Percentiles rank a stretch among this genome's conserved stretches.
phyloP scores from a whole-genome alignment of 805 yeast genomes.

The Saccharomycopsis sp. region DNA sequence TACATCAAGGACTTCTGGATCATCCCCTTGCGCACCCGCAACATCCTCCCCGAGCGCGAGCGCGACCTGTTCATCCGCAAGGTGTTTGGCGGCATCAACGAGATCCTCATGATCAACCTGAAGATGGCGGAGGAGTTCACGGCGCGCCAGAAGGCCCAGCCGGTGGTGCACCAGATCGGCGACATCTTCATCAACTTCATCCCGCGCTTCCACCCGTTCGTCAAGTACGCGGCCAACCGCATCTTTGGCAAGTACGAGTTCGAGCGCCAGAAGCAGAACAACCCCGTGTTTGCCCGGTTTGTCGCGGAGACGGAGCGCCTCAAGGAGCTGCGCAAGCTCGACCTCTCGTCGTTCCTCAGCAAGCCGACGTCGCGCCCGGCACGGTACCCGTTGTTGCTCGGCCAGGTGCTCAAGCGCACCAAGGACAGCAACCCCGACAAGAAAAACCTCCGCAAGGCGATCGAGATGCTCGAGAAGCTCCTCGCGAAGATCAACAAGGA shows the following conservation, averaged over 20 bases:
- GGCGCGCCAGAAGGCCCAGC: slow-evolving; percentile 76
- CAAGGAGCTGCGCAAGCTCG: slow-evolving; percentile 82
- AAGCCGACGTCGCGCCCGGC: slow-evolving; percentile 97
- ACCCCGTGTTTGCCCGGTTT: slow-evolving; percentile 87
- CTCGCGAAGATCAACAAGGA: slow-evolving; percentile 72
- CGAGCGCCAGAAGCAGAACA: slow-evolving; percentile 86
- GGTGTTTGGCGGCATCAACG: slow-evolving; percentile 85
- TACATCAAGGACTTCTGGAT: slow-evolving; percentile 91
- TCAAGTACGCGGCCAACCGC: slow-evolving; percentile 89
- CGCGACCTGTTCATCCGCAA: slow-evolving; percentile 87
- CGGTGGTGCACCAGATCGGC: slow-evolving; percentile 79
- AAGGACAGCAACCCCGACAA: slow-evolving; percentile 69
- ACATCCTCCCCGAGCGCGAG: slow-evolving; percentile 80
- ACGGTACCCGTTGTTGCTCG: slow-evolving; percentile 78
- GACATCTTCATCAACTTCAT: slow-evolving; percentile 81
- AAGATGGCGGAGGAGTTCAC: slow-evolving; percentile 85
- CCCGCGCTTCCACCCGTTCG: slow-evolving; percentile 85
- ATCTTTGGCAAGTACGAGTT: slow-evolving; percentile 93
- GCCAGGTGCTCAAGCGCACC: slow-evolving; percentile 78
- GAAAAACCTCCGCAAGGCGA: slow-evolving; percentile 61
- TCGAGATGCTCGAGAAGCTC: slow-evolving; percentile 66
- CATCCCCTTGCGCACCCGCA: slow-evolving; percentile 79
- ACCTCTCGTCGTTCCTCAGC: slow-evolving; percentile 85
- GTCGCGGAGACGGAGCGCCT: slow-evolving; percentile 83
- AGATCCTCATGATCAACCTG: slow-evolving; percentile 75